Base-by-base conservation (phyloP, 73 alveolate genomes). In the Stentor coeruleus region DNA sequence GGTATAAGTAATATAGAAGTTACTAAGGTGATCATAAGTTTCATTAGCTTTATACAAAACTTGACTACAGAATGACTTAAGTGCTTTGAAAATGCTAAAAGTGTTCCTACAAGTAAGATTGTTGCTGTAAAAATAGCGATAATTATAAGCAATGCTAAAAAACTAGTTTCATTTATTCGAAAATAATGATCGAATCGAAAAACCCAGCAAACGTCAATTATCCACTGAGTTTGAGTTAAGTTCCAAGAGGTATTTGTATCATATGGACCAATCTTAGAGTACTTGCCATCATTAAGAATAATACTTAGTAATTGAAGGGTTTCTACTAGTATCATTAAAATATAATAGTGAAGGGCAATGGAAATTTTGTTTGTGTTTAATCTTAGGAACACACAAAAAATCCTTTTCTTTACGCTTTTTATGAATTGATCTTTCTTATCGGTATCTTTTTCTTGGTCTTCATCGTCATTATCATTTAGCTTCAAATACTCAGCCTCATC, bases 191-290 rank as follows among this genome's bases (percentile, higher is more conserved):
- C 73, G 28, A 57, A n/a, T 57, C 73, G 73, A 57, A 57, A 57
- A 20, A 57, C 73, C 73, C 73, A 57, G 73, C 73, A 57, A 57
- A 57, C 73, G 28, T 57, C 73, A 31, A 57, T 57, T 57, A 57
- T 20, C 28, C 73, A 57, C 28, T 57, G 73, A 31, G 73, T 57
- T 57, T 57, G 73, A 31, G 35, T 57, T n/a, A 57, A 31, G 28
- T 57, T 57, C 28, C 73, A 57, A 31, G 73, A 31, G 73, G 35
- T 57, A 1, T n/a, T 57, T n/a, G 15, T 31, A 20, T 57, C 73
- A 2, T 57, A 57, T 57, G 73, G 73, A 2, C 73, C 73, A n/a
- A 57, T 20, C 28, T n/a, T 31, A 2, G 73, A 57, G 28, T 57
- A 57, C 15, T 57, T 31, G 2, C 73, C 73, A 31, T 57, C 73